A percentile compares a stretch with the other conserved stretches of the same genome.
Conservation (phyloP, 495 filamentous ascomycete genomes). For the Daldinia bambusicola region DNA sequence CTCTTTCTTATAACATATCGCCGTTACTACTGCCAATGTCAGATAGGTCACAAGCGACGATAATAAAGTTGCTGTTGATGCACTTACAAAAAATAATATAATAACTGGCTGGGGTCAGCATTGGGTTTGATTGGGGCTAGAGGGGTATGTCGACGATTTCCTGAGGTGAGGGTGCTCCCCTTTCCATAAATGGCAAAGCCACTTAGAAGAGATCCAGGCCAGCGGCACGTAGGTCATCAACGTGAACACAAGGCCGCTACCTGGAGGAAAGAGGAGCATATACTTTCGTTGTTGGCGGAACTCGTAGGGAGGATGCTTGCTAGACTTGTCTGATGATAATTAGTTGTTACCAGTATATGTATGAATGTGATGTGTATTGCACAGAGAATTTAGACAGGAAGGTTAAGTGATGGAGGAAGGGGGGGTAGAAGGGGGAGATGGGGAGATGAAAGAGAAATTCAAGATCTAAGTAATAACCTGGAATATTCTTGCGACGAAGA, state of each 20-base stretch:
- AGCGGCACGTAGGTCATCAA: neutral
- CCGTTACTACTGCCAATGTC: neutral
- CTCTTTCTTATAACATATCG: neutral
- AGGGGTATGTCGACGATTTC: slow-evolving; percentile 6
- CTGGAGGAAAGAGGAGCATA: neutral
- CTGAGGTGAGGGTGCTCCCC: slow-evolving; percentile 5
- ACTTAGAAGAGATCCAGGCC: slow-evolving; percentile 14
- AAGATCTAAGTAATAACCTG: too few relatives aligned
- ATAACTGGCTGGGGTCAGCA: neutral
- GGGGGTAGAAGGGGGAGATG: neutral
- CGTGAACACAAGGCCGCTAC: neutral
- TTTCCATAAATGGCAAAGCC: slow-evolving; percentile 10
- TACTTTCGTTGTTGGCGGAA: neutral
- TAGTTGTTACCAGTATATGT: neutral
- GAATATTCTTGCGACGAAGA: too few relatives aligned
- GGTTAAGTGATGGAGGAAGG: neutral
- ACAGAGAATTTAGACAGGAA: neutral
- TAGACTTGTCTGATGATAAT: neutral
- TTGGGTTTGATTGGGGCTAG: slow-evolving; percentile 9
- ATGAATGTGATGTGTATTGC: neutral
- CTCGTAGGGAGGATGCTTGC: neutral
- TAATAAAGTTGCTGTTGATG: too few relatives aligned
- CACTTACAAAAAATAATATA: slow-evolving; percentile 6
- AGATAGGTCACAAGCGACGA: neutral
- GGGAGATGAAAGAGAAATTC: too few relatives aligned